Conservation (phyloP, 208 protist species). For the Blastocrithidia nonstop region DNA sequence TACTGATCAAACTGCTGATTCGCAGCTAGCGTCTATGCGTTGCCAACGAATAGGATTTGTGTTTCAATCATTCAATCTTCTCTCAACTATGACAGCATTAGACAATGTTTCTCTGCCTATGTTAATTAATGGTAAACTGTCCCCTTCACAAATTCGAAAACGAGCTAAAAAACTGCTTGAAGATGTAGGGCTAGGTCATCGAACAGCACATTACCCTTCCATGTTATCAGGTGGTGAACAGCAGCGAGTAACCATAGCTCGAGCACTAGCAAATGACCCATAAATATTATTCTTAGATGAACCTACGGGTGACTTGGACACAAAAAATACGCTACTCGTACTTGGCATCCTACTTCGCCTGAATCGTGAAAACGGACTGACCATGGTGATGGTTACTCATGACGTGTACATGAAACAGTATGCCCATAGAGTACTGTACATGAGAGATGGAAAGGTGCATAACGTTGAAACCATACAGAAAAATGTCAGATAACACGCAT, state of each 20-base stretch:
- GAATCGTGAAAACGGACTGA: slow-evolving; percentile 80
- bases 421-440: slow-evolving; percentile 85
- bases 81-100: slow-evolving; percentile 86
- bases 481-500: slow-evolving; percentile 24
- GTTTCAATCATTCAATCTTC: slow-evolving; percentile 95
- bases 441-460: slow-evolving; percentile 89
- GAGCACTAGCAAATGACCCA: slow-evolving; percentile 89
- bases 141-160: slow-evolving; percentile 37
- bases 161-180: slow-evolving; percentile 54
- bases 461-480: slow-evolving; percentile 30
- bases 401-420: slow-evolving; percentile 92
- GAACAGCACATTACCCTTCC: slow-evolving; percentile 81
- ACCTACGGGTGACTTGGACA: slow-evolving; percentile 94
- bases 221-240: slow-evolving; percentile 94
- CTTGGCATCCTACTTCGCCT: slow-evolving; percentile 88
- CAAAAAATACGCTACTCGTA: slow-evolving; percentile 87
- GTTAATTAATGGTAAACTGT: slow-evolving; percentile 76
- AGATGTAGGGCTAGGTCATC: slow-evolving; percentile 79
- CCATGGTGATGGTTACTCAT: slow-evolving; percentile 96
- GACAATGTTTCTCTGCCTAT: slow-evolving; percentile 94
- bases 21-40: slow-evolving; percentile 44
- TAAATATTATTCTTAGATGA: slow-evolving; percentile 92
- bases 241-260: slow-evolving; percentile 92
- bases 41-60: slow-evolving; percentile 87
- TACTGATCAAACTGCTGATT: slow-evolving; percentile 55